Conservation (phyloP, 2,329 filamentous ascomycete genomes). For the Metarhizium album region DNA sequence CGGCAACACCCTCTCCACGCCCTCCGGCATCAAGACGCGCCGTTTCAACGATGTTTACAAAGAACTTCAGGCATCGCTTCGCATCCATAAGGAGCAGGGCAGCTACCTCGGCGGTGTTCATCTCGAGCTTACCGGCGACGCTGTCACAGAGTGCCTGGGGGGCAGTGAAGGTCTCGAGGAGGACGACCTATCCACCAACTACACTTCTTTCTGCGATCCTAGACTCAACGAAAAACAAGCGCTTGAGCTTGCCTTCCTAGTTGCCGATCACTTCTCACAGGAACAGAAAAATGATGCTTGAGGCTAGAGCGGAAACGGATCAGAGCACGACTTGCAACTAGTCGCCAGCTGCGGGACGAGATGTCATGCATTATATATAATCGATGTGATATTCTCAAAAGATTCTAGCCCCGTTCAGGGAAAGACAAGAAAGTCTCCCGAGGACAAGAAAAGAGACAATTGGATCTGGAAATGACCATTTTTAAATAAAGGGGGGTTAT, state of each 20-base stretch:
- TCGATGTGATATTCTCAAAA: no score
- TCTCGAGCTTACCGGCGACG: slow-evolving; percentile 88
- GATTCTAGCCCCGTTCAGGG: no score
- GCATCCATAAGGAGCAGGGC: slow-evolving; percentile 71
- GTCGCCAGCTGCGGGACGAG: no score
- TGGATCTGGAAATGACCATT: no score
- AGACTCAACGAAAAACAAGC: slow-evolving; percentile 96
- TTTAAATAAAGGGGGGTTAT: no score
- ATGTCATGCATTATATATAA: no score
- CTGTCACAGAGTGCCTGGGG: slow-evolving; percentile 90
- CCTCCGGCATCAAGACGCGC: slow-evolving; percentile 78
- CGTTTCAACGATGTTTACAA: slow-evolving; percentile 83
- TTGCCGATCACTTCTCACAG: slow-evolving; percentile 65
- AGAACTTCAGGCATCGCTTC: slow-evolving; percentile 73
- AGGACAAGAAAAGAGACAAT: no score
- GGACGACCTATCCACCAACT: slow-evolving; percentile 79
- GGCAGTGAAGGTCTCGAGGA: slow-evolving; percentile 81
- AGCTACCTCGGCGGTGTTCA: slow-evolving; percentile 91
- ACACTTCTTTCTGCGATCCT: slow-evolving; percentile 94
- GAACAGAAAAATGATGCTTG: slow-evolving; percentile 15
- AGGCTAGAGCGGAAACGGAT: neutral
- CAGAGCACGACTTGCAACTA: no score
- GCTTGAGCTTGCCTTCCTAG: slow-evolving; percentile 83
- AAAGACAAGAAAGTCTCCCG: no score
- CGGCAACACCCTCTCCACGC: slow-evolving; percentile 63